Base-by-base conservation (phyloP, 2,329 filamentous ascomycete species). In the Alternaria conjuncta region DNA sequence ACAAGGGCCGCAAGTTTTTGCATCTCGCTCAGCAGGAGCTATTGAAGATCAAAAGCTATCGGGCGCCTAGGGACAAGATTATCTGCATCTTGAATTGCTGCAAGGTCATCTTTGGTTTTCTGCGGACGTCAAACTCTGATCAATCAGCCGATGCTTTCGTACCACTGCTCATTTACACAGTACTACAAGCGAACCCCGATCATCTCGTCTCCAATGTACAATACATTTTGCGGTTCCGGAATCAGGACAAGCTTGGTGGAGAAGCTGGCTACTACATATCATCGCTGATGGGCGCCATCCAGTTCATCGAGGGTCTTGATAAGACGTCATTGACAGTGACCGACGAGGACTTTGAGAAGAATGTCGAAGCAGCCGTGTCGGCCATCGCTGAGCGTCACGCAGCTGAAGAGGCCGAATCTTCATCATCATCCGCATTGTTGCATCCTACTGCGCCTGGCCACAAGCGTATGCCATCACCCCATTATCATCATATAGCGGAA, bases 81-180 rank as follows among this genome's bases (percentile, higher is more conserved):
- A 98, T 99, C 54, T 99, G 96, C 79, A 93, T 98, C 49, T 83
- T 99, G 60, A 99, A 99, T 81, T 97, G 94, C 82, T 99, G 96
- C 87, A 99, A 99, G 82, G 96, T 99, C 67, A 98, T 99, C 67
- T 98, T 99, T 80, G 96, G 95, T 18, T 88, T 97, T 53, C 84
- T 99, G 56, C 94, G 95, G 70, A 96, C 97, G 77, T 90, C 93
- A 57, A 96, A 97, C 80, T 92, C 91, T 2, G 96, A 99, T 78
- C 95, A 94, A 21, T 98, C 95, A 2, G 96, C 96, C 12, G 96
- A 99, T 81, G 94, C 95, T 0, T 99, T 99, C 73, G 93, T 77
- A 92, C 96, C 5, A 4, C 86, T 98, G 26, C 86, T 99, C 60
- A 99, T 99, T 61, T 98, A 97, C 72, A 96, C 97, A 25, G 94